Percentiles rank a stretch among this genome's conserved stretches.
Evolutionary conservation across 2,329 filamentous ascomycete genomes (phyloP).

Genomic region (Trichoderma sp.): DNA sequence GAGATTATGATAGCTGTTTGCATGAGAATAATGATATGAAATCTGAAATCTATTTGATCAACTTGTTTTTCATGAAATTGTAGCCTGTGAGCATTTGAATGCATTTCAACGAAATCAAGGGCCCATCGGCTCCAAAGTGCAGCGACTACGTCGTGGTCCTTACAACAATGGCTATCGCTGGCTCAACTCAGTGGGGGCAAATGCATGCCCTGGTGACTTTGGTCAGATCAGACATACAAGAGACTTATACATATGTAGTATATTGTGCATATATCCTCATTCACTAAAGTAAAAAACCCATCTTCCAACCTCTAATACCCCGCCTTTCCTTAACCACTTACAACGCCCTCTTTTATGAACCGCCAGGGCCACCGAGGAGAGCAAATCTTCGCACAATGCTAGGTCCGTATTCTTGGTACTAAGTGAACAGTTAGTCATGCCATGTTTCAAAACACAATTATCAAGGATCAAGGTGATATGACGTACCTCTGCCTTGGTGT

Average conservation of each 20-base stretch:
- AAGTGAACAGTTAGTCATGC: constrained; percentile 34
- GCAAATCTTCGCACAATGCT: constrained; percentile 95
- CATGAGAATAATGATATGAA: neutral
- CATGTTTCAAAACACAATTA: neutral
- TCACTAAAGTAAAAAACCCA: neutral
- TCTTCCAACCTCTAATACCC: constrained; percentile 5
- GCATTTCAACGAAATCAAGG: neutral
- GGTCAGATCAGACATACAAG: neutral
- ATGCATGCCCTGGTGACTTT: neutral
- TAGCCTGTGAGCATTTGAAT: neutral
- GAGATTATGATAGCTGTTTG: neutral
- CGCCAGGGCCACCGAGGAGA: constrained; percentile 86
- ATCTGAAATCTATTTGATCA: neutral
- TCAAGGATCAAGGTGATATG: neutral
- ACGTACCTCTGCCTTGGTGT: constrained; percentile 77
- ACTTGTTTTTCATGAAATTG: neutral
- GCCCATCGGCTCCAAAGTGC: neutral
- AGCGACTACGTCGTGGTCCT: neutral
- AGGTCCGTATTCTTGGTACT: constrained; percentile 95
- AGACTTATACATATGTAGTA: neutral
- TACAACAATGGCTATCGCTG: neutral
- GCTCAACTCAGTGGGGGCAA: neutral
- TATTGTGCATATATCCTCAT: constrained; percentile 17
- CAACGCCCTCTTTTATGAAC: constrained; percentile 54
- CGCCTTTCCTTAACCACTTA: neutral